Evolutionary conservation across 805 yeast genomes (phyloP), one percentile per base, ranked within the genome.

Genomic region (Kuraishia piskuri): DNA sequence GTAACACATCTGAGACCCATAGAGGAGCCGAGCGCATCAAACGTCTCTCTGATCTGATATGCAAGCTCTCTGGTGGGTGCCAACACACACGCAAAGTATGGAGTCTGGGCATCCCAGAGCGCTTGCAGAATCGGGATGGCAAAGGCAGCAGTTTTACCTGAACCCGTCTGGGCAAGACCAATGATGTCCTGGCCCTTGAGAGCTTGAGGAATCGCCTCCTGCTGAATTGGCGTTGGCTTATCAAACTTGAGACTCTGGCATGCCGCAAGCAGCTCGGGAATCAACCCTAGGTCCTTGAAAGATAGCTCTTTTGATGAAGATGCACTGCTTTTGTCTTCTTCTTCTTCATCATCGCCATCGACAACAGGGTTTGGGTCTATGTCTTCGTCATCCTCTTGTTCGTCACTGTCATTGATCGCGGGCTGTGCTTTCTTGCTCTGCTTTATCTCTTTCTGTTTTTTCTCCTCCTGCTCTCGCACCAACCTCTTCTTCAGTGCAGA

Each of bases 131-230:
- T 89, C 1, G 99, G 99, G 51, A 94, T 82, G 8, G 98, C 97
- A 75, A 94, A 94, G 0, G 99, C 99, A 0, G 98, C 99, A 0
- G 99, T 94, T 69, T 92, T 92, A 58, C 99, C 99, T 3, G 97
- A 89, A 48, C 99, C 99, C 0, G 99, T 92, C 64, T 92, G 97
- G 0, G 99, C 99, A 57, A 92, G 77, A 14, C 99, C 99, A 63
- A 92, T 90, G 49, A 92, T 85, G 70, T 92, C 99, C 58, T 90
- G 82, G 2, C 97, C 97, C 59, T 86, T 82, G 20, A 94, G 70
- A 2, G 96, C 97, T 59, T 87, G 86, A 1, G 98, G 98, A 57
- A 92, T 87, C 12, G 97, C 80, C 68, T 89, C 90, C 7, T 85
- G 79, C 71, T 92, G 99, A 67, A 92, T 94, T 10, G 98, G 96